Conservation (phyloP, 2,329 filamentous ascomycete species). For the Colletotrichum musae region DNA sequence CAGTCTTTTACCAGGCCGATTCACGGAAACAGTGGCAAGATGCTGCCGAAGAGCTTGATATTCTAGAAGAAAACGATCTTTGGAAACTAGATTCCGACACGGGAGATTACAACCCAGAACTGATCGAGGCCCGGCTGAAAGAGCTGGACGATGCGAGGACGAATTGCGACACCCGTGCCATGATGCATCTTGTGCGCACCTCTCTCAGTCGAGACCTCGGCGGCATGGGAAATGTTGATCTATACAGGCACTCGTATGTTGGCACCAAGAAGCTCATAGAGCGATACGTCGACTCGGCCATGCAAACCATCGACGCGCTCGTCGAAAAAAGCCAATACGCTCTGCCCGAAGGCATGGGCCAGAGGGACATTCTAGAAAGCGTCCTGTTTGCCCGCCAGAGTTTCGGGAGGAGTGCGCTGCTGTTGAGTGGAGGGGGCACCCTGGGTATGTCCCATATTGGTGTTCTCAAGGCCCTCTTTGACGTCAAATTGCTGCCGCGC, state of each 20-base stretch:
- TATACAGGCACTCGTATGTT: constrained; percentile 88
- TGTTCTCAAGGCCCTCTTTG: constrained; percentile 85
- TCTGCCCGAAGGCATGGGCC: constrained; percentile 69
- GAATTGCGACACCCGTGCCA: constrained; percentile 79
- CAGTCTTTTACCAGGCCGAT: constrained; percentile 68
- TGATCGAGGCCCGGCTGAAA: constrained; percentile 78
- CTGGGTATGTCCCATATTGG: constrained; percentile 95
- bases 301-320: constrained; percentile 80
- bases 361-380: constrained; percentile 74
- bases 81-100: constrained; percentile 80
- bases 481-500: constrained; percentile 81
- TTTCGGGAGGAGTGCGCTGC: constrained; percentile 86
- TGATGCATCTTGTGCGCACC: constrained; percentile 87
- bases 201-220: constrained; percentile 85
- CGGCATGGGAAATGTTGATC: constrained; percentile 84
- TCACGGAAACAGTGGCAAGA: constrained; percentile 80
- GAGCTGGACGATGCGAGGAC: constrained; percentile 82
- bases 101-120: constrained; percentile 78
- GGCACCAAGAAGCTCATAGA: constrained; percentile 92
- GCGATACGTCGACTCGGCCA: constrained; percentile 84
- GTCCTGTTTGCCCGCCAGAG: constrained; percentile 82
- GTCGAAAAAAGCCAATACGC: constrained; percentile 70
- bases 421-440: constrained; percentile 88
- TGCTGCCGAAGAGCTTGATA: constrained; percentile 83
- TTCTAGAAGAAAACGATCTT: constrained; percentile 82